Percentiles rank a stretch among this genome's conserved stretches.
Conservation (phyloP, 1,284 basidiomycete species). For the Sporisorium sorghi region DNA sequence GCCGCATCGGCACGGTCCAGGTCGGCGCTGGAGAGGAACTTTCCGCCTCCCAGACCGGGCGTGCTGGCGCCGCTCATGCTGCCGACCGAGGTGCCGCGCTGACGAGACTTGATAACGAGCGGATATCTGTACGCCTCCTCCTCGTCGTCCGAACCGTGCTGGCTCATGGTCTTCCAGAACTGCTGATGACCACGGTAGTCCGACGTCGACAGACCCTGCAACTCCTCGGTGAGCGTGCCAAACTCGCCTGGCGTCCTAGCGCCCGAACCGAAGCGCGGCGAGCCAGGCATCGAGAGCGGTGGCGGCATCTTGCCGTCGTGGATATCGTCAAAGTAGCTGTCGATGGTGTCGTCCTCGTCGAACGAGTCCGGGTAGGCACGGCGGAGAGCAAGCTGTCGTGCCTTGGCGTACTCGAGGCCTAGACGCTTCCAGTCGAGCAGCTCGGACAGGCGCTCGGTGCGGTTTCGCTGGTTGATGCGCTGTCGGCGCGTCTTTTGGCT, state of each 20-base stretch:
- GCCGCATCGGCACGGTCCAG: constrained; percentile 61
- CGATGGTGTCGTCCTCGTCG: constrained; percentile 75
- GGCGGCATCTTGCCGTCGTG: constrained; percentile 74
- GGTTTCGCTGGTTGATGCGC: constrained; percentile 97
- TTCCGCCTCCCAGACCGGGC: constrained; percentile 59
- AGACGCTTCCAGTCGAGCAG: constrained; percentile 98
- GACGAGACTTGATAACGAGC: constrained; percentile 57
- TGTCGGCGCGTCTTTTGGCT: constrained; percentile 90
- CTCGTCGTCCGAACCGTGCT: constrained; percentile 62
- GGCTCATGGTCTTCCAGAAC: constrained; percentile 63
- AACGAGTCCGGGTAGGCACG: constrained; percentile 96
- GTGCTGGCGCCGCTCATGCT: constrained; percentile 62
- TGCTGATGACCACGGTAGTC: constrained; percentile 60
- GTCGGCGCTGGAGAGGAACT: constrained; percentile 58
- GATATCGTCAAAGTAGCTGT: constrained; percentile 74
- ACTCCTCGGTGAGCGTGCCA: constrained; percentile 62
- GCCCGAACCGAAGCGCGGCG: constrained; percentile 74
- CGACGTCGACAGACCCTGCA: constrained; percentile 62
- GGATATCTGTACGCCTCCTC: constrained; percentile 60
- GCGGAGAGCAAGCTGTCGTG: constrained; percentile 88
- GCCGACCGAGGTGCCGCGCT: constrained; percentile 59
- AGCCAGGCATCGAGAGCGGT: constrained; percentile 85
- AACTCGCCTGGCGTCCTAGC: constrained; percentile 63
- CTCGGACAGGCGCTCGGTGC: constrained; percentile 82
- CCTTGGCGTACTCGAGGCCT: constrained; percentile 96